Conservation (phyloP, 2,329 filamentous ascomycete species). For the Lachnellula hyalina region DNA sequence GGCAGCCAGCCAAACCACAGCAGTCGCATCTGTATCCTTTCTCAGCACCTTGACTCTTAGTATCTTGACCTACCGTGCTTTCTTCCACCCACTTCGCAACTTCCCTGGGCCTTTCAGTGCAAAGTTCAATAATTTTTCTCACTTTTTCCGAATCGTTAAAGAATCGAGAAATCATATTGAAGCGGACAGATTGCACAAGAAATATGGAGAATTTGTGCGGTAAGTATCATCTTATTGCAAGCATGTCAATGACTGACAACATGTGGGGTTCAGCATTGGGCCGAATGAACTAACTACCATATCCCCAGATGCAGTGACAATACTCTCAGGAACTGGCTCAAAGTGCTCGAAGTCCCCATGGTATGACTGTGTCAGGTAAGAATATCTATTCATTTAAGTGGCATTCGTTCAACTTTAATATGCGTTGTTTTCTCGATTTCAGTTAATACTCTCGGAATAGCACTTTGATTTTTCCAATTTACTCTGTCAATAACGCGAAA, state of each 20-base stretch:
- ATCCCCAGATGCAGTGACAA: conserved; percentile 16
- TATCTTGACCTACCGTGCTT: conserved; percentile 49
- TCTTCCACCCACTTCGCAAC: conserved; percentile 34
- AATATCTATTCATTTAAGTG: too few species aligned
- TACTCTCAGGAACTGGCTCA: conserved; percentile 14
- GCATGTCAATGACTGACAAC: not conserved
- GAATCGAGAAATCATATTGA: conserved; percentile 11
- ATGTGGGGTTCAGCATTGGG: conserved; percentile 5
- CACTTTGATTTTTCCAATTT: too few species aligned
- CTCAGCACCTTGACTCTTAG: conserved; percentile 35
- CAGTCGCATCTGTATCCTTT: conserved; percentile 5
- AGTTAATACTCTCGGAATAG: too few species aligned
- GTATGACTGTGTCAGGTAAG: conserved; percentile 17
- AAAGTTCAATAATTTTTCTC: conserved; percentile 21
- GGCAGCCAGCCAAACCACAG: conserved; percentile 5
- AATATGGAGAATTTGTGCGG: conserved; percentile 25
- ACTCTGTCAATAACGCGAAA: too few species aligned
- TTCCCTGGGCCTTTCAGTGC: conserved; percentile 26
- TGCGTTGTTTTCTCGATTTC: too few species aligned
- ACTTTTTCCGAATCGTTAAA: conserved; percentile 5
- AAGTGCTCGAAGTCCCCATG: conserved; percentile 20
- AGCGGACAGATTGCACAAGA: conserved; percentile 12
- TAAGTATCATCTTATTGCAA: not conserved
- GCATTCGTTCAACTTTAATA: too few species aligned
- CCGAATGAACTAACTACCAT: conserved; percentile 18